Base-by-base conservation (phyloP, 371 early-diverging fungal genomes). In the Neoconidiobolus thromboides region DNA sequence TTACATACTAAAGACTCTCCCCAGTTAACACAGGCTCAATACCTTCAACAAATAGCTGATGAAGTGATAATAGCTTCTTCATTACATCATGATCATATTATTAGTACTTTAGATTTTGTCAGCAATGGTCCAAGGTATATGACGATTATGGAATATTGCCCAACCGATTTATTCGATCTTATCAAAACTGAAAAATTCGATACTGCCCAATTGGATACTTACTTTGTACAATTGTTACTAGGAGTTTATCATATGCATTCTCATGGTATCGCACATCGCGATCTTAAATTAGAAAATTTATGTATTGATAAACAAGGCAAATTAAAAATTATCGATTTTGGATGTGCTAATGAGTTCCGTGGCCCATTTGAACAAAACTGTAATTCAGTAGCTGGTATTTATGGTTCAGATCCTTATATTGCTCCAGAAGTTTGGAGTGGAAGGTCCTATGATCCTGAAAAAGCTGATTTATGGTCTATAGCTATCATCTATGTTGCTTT, bases 311-410 rank as follows among this genome's bases (percentile, higher is more conserved):
- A 77, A 12, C 65, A 74, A 14, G 91, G 93, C 0, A 84, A 90
- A 61, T 70, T 92, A 58, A 91, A 91, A 68, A 83, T 92, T 55
- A 79, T 88, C 0, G 92, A 94, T 63, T 91, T 94, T 75, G 95
- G 95, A 9, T 73, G 71, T 38, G 72, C 75, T 15, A 70, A 70
- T 15, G 74, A 73, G 42, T 78, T 91, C 74, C 74, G 86, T 53
- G 81, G 80, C n/a, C 73, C 77, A 38, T 87, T 85, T 76, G 86
- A 88, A 65, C 43, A 7, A 10, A 77, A 82, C 4, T 87, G 89
- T 12, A 79, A 76, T 73, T 72, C 71, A 46, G 64, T 64, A 14
- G 60, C 78, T 40, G 87, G 89, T 41, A 73, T 87, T 67, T 86
- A 86, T 61, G 94, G 94, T 5, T 83, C 86, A 3, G 84, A 82